Conservation (phyloP, 768 basidiomycete species). For the Boletus fagicola region DNA sequence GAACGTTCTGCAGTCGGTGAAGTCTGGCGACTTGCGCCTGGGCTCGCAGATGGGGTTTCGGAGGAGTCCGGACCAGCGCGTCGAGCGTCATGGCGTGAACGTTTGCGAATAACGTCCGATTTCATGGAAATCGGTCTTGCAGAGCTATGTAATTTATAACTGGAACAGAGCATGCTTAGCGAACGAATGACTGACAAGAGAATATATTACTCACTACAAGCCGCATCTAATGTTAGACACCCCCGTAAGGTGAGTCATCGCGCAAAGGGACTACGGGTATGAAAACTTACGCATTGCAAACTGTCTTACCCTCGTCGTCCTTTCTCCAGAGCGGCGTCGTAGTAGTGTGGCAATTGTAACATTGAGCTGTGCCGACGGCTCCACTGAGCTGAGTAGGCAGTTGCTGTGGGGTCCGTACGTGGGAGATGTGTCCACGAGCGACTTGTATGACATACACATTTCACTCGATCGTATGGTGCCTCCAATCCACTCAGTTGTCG, state of each 20-base stretch:
- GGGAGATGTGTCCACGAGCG: not conserved
- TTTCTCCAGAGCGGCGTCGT: slow-evolving; percentile 89
- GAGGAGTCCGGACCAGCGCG: slow-evolving; percentile 50
- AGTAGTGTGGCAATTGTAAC: slow-evolving; percentile 88
- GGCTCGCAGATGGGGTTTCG: slow-evolving; percentile 74
- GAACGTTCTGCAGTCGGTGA: slow-evolving; percentile 62
- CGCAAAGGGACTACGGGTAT: slow-evolving; percentile 1
- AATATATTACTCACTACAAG: slow-evolving; percentile 52
- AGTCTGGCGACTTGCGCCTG: slow-evolving; percentile 68
- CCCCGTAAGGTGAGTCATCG: slow-evolving; percentile 12
- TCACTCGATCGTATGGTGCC: slow-evolving; percentile 79
- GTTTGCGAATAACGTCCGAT: slow-evolving; percentile 85
- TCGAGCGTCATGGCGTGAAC: slow-evolving; percentile 77
- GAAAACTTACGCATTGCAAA: slow-evolving; percentile 83
- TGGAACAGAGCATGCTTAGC: slow-evolving; percentile 22
- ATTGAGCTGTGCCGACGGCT: slow-evolving; percentile 58
- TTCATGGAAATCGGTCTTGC: slow-evolving; percentile 90
- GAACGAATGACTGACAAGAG: not conserved
- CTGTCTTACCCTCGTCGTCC: slow-evolving; percentile 88
- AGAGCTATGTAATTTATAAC: slow-evolving; percentile 84
- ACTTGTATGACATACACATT: slow-evolving; percentile 49
- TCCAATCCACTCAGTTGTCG: slow-evolving; percentile 90
- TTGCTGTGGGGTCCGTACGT: slow-evolving; percentile 39
- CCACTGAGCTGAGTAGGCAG: slow-evolving; percentile 46
- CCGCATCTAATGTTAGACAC: slow-evolving; percentile 55